These are phyloP conservation scores for Margaritispora aquatica DNA, from an alignment of 495 filamentous ascomycete genomes.

Conservation along the genomic window DNA sequence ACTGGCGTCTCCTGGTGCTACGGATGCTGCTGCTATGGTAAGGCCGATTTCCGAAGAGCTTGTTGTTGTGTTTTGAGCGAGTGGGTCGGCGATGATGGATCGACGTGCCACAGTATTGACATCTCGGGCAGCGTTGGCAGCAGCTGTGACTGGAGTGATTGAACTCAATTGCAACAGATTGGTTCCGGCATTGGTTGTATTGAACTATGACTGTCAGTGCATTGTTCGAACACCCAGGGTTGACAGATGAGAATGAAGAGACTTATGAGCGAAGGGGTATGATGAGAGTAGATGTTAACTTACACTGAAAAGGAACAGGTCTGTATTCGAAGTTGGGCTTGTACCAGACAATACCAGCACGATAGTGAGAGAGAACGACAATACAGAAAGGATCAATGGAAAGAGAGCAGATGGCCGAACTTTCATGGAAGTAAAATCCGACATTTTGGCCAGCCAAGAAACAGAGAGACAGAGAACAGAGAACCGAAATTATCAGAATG, in stretches of 20 bases:
- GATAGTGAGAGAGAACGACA: constrained; percentile 2
- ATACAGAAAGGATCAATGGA: background rate
- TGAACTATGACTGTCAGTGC: background rate
- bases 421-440: background rate
- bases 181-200: constrained; percentile 5
- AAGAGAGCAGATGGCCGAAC: constrained; percentile 3
- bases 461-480: too few species aligned
- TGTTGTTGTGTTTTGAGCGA: background rate
- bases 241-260: too few species aligned
- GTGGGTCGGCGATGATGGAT: background rate
- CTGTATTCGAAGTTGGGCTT: background rate
- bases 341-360: constrained; percentile 4
- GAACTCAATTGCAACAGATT: constrained; percentile 1
- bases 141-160: background rate
- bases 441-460: constrained; percentile 6
- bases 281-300: background rate
- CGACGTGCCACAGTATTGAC: background rate
- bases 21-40: background rate
- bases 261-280: too few species aligned
- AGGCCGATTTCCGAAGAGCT: background rate
- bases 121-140: background rate
- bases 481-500: background rate
- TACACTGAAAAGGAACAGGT: constrained; percentile 5
- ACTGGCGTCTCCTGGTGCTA: background rate
- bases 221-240: too few species aligned